Evolutionary conservation across 345 rosid species (phyloP).

Genomic region (Stellera chamaejasme): DNA sequence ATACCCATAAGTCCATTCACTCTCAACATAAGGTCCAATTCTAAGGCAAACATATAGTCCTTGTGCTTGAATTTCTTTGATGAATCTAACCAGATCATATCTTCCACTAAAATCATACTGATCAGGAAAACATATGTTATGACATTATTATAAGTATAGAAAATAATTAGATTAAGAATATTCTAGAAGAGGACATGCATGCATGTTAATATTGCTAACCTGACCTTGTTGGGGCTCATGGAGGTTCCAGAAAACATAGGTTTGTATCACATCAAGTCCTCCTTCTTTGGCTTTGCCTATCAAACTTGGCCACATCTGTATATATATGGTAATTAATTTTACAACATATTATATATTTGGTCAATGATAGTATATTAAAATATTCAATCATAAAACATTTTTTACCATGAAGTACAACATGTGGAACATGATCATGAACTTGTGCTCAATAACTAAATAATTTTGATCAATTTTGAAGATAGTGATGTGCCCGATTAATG

Average conservation of each 20-base stretch:
- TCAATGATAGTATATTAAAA: no score
- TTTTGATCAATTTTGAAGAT: no score
- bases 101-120: conserved; percentile 89
- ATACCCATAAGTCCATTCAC: conserved; percentile 94
- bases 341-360: no score
- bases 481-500: no score
- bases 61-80: conserved; percentile 66
- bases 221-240: conserved; percentile 81
- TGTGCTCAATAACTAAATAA: no score
- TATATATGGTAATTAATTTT: background rate
- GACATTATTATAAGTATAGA: background rate
- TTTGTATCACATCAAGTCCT: conserved; percentile 81
- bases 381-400: no score
- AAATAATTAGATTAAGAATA: background rate
- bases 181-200: background rate
- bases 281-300: conserved; percentile 83
- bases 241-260: conserved; percentile 92
- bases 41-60: conserved; percentile 76
- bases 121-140: background rate
- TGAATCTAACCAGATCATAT: conserved; percentile 59
- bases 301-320: conserved; percentile 89
- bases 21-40: conserved; percentile 78
- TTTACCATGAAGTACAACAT: no score
- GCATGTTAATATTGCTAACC: conserved; percentile 24
- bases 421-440: no score